These are phyloP conservation scores for Aristolochia californica DNA, from an alignment of 164 flowering plant species.

Conservation along the genomic window DNA sequence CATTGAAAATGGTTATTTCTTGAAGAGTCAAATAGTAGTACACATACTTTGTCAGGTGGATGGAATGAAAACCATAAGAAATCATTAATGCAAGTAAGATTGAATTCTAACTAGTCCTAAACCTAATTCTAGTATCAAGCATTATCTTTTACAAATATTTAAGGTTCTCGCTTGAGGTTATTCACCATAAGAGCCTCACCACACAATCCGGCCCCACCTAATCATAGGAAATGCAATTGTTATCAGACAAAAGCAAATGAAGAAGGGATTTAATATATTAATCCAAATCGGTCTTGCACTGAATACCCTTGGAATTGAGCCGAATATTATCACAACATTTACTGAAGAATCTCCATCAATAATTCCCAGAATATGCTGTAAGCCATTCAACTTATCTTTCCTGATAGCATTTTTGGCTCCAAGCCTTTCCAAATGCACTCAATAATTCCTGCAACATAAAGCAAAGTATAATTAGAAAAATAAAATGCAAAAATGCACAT, in stretches of 20 bases:
- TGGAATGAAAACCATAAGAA: too few relatives aligned
- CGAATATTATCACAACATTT: constrained; percentile 51
- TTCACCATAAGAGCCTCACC: neutral
- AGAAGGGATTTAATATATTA: constrained; percentile 8
- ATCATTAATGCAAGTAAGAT: too few relatives aligned
- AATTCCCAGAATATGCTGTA: constrained; percentile 39
- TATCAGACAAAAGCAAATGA: neutral
- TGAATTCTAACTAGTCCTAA: too few relatives aligned
- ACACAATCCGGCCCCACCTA: neutral
- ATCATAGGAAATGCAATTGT: too few relatives aligned
- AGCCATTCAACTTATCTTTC: constrained; percentile 60
- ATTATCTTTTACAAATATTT: too few relatives aligned
- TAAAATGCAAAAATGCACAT: neutral
- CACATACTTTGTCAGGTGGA: too few relatives aligned
- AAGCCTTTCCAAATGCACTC: constrained; percentile 72
- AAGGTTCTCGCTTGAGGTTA: too few relatives aligned
- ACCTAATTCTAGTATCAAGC: too few relatives aligned
- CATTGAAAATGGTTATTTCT: too few relatives aligned
- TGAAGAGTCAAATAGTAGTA: too few relatives aligned
- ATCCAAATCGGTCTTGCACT: constrained; percentile 97
- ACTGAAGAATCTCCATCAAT: constrained; percentile 45
- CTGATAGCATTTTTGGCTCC: constrained; percentile 76
- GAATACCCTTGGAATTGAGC: constrained; percentile 72
- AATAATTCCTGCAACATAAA: constrained; percentile 46
- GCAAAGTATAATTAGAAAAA: neutral